Percentiles rank a stretch among this genome's conserved stretches.
Conservation (phyloP, 2,329 filamentous ascomycete species). For the Colletotrichum chlorophyti region DNA sequence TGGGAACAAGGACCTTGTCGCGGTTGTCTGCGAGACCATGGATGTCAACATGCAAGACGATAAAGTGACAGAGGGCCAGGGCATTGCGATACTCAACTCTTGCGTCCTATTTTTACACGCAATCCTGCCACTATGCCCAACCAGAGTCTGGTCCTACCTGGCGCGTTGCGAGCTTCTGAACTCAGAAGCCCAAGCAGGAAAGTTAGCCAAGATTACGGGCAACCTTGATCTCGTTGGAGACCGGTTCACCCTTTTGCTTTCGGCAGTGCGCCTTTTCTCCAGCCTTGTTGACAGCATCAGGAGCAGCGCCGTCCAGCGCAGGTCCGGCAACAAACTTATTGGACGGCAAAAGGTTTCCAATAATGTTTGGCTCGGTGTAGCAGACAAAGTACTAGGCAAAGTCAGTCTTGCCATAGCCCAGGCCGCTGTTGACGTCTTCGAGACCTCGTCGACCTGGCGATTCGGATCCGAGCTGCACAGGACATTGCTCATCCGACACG, state of each 20-base stretch:
- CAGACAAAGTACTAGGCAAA: constrained; percentile 77
- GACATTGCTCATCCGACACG: constrained; percentile 69
- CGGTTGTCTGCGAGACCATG: constrained; percentile 83
- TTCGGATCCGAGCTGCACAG: constrained; percentile 75
- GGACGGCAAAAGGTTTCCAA: constrained; percentile 52
- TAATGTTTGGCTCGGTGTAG: constrained; percentile 73
- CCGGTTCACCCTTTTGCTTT: constrained; percentile 78
- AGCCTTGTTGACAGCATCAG: constrained; percentile 79
- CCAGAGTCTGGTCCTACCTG: constrained; percentile 89
- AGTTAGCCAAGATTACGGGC: constrained; percentile 80
- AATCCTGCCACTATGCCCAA: constrained; percentile 76
- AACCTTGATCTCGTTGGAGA: constrained; percentile 80
- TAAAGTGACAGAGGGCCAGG: constrained; percentile 61
- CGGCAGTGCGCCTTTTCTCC: constrained; percentile 76
- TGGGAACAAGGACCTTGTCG: constrained; percentile 76
- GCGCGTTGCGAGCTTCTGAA: constrained; percentile 81
- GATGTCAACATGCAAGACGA: constrained; percentile 72
- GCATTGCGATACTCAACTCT: constrained; percentile 70
- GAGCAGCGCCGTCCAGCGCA: constrained; percentile 71
- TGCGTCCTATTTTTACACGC: constrained; percentile 83
- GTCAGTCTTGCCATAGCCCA: constrained; percentile 77
- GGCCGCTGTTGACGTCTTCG: constrained; percentile 81
- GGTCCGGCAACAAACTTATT: constrained; percentile 57
- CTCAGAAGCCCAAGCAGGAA: constrained; percentile 76
- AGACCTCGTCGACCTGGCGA: constrained; percentile 86